A percentile compares a stretch with the other conserved stretches of the same genome.
Evolutionary conservation across 23 red algal genomes (phyloP).

Genomic region (Gracilaria gracilis): DNA sequence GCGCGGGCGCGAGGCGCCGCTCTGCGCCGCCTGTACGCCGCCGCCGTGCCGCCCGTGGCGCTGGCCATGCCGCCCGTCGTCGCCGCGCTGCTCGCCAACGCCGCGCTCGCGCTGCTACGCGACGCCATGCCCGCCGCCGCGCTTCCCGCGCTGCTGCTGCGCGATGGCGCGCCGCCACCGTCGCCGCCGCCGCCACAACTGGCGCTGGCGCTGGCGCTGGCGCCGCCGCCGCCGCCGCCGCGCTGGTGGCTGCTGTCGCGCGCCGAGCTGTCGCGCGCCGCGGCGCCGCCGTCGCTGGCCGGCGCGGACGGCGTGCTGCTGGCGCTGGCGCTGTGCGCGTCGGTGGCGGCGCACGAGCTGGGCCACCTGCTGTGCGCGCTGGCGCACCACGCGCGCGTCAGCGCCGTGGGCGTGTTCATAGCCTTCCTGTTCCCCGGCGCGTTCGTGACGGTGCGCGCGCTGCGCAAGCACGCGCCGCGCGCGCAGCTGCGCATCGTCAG

Average conservation of each 20-base stretch:
- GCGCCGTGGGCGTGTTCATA: constrained; percentile 57
- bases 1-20: no score
- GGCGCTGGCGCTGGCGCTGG: no score
- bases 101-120: not conserved
- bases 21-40: no score
- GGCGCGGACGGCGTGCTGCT: constrained; percentile 29
- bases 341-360: constrained; percentile 70
- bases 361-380: constrained; percentile 75
- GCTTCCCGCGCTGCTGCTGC: not conserved
- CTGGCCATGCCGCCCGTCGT: not conserved
- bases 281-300: constrained; percentile 15
- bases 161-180: not conserved
- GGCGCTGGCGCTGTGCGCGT: constrained; percentile 37
- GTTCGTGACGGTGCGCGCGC: constrained; percentile 48
- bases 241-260: no score
- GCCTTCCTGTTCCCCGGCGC: constrained; percentile 78
- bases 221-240: no score
- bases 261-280: no score
- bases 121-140: no score
- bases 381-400: constrained; percentile 35
- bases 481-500: constrained; percentile 58
- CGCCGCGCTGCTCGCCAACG: not conserved
- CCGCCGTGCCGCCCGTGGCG: not conserved
- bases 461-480: not conserved
- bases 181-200: no score